Base-by-base conservation (phyloP, 2,329 filamentous ascomycete genomes). In the Aspergillus sp. region DNA sequence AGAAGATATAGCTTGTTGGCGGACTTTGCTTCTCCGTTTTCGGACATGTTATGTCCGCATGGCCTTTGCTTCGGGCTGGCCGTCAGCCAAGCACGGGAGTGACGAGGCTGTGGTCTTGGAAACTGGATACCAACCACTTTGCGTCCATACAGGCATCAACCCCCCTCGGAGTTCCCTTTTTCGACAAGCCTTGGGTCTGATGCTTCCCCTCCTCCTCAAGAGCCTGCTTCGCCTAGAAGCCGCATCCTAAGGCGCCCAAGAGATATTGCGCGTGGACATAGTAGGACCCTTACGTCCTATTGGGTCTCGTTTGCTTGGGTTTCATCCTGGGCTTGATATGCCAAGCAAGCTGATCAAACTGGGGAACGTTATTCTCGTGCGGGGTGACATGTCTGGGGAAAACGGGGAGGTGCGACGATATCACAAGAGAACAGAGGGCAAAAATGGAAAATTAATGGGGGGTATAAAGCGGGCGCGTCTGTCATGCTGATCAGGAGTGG, bases 371-470 rank as follows among this genome's bases (percentile, higher is more conserved):
- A 17, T 9, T 33, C 12, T 45, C n/a, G 41, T 39, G 51, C 51
- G 43, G 51, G 51, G 51, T 40, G 41, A 27, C 21, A 27, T 46
- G 41, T 54, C 51, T n/a, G 51, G 51, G 51, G 51, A 46, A 54
- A n/a, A n/a, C 21, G 15, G n/a, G 40, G 9, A 33, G 39, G 24
- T n/a, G 9, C 15, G 6, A 43, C 27, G 15, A 37, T 52, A 40
- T 37, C 17, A 31, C 5, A 11, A 9, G 9, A n/a, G 6, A 8
- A 11, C 27, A 27, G 21, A 47, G 5, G 15, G 19, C 7, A 33
- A 19, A n/a, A 31, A 11, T 4, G 44, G 19, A 6, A 45, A 45
- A 37, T 17, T 7, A 46, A 54, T 11, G 27, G 27, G 19, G 9
- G 33, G 43, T 54, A 54, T 54, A 54, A 54, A 54, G 15, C 6